A percentile compares a stretch with the other conserved stretches of the same genome.
phyloP scores from a whole-genome alignment of 1,139 yeast species.

The Pichia inconspicua region DNA sequence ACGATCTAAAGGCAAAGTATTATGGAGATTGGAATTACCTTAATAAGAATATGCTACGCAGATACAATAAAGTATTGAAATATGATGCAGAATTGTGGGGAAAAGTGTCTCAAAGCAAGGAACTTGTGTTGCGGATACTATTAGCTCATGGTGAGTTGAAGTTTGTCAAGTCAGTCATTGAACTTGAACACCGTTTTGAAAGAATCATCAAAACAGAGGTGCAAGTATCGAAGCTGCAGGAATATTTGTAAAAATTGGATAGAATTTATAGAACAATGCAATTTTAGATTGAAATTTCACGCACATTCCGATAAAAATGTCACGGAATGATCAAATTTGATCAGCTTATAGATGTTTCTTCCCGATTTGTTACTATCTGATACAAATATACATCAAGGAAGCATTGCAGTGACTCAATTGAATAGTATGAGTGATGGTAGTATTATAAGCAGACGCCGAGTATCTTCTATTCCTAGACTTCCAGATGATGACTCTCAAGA shows the following conservation, averaged over 20 bases:
- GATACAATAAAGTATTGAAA: constrained; percentile 11
- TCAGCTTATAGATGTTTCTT: too few relatives aligned
- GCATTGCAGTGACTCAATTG: background rate
- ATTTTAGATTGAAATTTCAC: background rate
- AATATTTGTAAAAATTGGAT: background rate
- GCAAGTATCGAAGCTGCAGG: constrained; percentile 14
- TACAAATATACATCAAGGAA: too few relatives aligned
- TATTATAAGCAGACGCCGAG: background rate
- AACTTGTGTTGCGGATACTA: constrained; percentile 20
- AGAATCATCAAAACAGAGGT: constrained; percentile 23
- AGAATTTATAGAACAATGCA: background rate
- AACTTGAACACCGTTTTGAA: constrained; percentile 24
- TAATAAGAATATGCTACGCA: constrained; percentile 16
- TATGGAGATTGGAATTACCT: constrained; percentile 19
- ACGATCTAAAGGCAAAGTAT: constrained; percentile 16
- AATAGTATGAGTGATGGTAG: background rate
- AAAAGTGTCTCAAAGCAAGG: constrained; percentile 14
- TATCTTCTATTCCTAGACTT: constrained; percentile 16
- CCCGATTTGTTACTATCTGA: background rate
- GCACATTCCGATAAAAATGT: background rate
- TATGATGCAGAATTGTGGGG: constrained; percentile 11
- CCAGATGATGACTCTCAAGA: constrained; percentile 22
- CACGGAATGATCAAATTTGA: background rate
- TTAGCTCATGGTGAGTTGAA: constrained; percentile 22
- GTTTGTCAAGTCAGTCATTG: constrained; percentile 20